These are phyloP conservation scores for Lolium rigidum DNA, from an alignment of 176 grass and related monocot species.

Conservation along the genomic window DNA sequence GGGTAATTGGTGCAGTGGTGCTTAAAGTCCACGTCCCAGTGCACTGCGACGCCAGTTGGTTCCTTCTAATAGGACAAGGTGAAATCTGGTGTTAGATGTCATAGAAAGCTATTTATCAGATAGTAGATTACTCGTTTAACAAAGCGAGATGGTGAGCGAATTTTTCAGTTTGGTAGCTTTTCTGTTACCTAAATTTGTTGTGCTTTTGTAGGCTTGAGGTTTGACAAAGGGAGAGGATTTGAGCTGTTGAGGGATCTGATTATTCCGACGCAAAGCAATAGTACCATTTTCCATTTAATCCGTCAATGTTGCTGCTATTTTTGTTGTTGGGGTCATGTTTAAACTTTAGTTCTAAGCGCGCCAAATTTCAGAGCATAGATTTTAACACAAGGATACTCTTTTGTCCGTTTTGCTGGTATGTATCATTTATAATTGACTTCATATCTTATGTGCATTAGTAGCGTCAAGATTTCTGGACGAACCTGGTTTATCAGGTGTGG, in stretches of 20 bases:
- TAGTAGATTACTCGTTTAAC: not conserved
- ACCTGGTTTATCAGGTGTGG: not conserved
- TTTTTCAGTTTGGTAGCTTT: not conserved
- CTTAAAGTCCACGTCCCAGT: constrained; percentile 39
- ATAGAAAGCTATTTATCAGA: not conserved
- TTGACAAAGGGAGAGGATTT: not conserved
- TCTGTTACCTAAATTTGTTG: not conserved
- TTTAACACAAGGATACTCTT: not conserved
- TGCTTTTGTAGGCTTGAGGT: not conserved
- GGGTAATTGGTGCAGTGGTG: constrained; percentile 47
- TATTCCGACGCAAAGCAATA: not conserved
- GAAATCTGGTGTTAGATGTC: not conserved
- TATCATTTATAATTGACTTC: not conserved
- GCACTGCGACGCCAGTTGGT: not conserved
- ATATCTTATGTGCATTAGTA: not conserved
- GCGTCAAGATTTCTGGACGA: not conserved
- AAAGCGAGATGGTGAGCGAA: not conserved
- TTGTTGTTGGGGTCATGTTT: not conserved
- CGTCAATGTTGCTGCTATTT: not conserved
- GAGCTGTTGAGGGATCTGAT: not conserved
- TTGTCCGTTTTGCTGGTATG: not conserved
- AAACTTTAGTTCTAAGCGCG: not conserved
- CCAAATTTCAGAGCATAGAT: not conserved
- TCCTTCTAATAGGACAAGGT: not conserved
- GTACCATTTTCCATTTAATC: not conserved